These are phyloP conservation scores for Areca catechu DNA, from an alignment of 176 grass and related monocot genomes.

Conservation along the genomic window DNA sequence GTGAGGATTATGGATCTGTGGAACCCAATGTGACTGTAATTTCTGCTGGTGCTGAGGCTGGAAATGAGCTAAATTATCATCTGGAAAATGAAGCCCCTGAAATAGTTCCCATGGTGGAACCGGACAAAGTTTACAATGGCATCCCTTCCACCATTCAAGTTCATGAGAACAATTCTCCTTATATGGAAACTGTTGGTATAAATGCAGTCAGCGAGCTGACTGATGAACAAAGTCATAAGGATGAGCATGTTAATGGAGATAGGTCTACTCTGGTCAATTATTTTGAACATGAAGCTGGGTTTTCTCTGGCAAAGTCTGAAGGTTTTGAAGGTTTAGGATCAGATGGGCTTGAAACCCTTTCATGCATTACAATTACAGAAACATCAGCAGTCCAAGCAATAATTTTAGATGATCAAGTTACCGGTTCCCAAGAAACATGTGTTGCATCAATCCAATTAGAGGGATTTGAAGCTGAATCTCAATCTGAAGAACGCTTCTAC, in stretches of 20 bases:
- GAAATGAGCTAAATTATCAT: constrained; percentile 15
- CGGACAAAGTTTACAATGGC: too few relatives aligned
- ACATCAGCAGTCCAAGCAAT: not conserved
- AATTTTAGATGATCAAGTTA: not conserved
- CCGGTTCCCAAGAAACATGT: not conserved
- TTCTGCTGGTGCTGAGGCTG: constrained; percentile 16
- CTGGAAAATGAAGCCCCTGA: constrained; percentile 6
- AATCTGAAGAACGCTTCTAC: too few relatives aligned
- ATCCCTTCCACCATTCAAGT: too few relatives aligned
- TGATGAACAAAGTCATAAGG: too few relatives aligned
- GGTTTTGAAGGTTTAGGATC: not conserved
- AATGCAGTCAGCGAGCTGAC: too few relatives aligned
- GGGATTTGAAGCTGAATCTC: not conserved
- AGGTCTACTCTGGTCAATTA: constrained; percentile 8
- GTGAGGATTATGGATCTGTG: constrained; percentile 7
- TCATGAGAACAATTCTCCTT: too few relatives aligned
- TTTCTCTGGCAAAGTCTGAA: not conserved
- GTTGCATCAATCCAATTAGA: not conserved
- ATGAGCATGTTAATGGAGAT: too few relatives aligned
- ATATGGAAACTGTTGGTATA: too few relatives aligned
- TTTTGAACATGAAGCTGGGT: not conserved
- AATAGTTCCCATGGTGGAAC: constrained; percentile 4
- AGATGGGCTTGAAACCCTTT: not conserved
- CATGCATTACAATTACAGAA: not conserved
- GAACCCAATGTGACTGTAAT: constrained; percentile 17